A percentile compares a stretch with the other conserved stretches of the same genome.
Conservation (phyloP, 169 alveolate species). For the Plasmodium vivax region DNA sequence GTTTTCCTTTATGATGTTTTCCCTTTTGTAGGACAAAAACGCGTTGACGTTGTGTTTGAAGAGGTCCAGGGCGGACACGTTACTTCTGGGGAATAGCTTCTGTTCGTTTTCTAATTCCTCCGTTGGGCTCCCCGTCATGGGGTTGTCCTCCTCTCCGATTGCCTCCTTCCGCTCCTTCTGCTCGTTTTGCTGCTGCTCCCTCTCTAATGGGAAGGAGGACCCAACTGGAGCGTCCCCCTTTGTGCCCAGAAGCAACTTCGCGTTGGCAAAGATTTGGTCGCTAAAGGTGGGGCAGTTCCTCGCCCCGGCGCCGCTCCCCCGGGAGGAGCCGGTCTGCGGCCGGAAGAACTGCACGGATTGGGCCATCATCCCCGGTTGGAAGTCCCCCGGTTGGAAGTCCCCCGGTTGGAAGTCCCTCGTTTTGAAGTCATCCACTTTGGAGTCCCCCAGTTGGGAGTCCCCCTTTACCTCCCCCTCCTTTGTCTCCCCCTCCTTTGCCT, state of each 20-base stretch:
- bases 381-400: not conserved
- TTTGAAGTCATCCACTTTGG: not conserved
- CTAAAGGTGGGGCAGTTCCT: constrained; percentile 31
- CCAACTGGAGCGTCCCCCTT: not conserved
- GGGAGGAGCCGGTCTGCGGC: constrained; percentile 12
- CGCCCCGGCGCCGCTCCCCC: not conserved
- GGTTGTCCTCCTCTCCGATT: not conserved
- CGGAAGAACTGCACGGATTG: constrained; percentile 42
- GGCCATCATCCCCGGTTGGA: not conserved
- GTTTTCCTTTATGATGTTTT: constrained; percentile 52
- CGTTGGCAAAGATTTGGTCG: constrained; percentile 67
- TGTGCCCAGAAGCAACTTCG: constrained; percentile 3
- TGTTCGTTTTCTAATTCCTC: constrained; percentile 10
- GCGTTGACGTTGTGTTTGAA: constrained; percentile 53
- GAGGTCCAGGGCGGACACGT: constrained; percentile 29
- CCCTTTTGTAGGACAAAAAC: constrained; percentile 36
- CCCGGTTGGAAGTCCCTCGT: not conserved
- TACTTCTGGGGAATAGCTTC: constrained; percentile 14
- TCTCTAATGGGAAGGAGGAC: not conserved
- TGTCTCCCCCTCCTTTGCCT: not conserved
- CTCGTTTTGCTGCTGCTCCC: not conserved
- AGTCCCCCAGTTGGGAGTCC: not conserved
- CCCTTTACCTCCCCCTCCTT: not conserved
- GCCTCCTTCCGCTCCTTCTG: not conserved
- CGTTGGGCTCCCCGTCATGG: not conserved